These are phyloP conservation scores for Boletus sp. DNA, from an alignment of 768 basidiomycete species.

Conservation along the genomic window DNA sequence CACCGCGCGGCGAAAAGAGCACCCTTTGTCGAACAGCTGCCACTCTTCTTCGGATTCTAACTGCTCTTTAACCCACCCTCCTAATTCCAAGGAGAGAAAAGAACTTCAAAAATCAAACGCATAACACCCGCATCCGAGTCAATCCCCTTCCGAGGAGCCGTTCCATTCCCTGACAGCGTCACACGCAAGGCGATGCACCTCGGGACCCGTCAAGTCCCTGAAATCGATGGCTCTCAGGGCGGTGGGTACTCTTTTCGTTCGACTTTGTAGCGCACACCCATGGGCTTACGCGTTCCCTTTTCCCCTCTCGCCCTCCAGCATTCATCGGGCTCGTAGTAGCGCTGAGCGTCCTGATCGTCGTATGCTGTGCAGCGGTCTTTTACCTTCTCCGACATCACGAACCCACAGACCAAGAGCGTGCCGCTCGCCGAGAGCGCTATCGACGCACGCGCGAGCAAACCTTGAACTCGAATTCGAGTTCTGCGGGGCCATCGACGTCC, in stretches of 20 bases:
- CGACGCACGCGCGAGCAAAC: constrained; percentile 27
- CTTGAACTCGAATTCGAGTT: constrained; percentile 12
- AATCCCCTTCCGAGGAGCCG: not conserved
- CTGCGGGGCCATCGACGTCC: constrained; percentile 1
- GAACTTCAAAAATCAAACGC: not conserved
- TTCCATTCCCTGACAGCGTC: not conserved
- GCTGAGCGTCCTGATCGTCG: constrained; percentile 52
- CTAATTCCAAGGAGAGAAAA: not conserved
- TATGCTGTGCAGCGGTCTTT: constrained; percentile 52
- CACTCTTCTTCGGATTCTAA: not conserved
- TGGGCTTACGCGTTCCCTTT: not conserved
- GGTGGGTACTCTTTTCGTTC: constrained; percentile 35
- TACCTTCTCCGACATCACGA: constrained; percentile 54
- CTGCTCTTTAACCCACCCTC: not conserved
- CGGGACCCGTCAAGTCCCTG: constrained; percentile 37
- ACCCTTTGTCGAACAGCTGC: not conserved
- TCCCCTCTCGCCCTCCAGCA: constrained; percentile 25
- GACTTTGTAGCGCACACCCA: not conserved
- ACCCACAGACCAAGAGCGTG: constrained; percentile 40
- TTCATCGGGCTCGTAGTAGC: constrained; percentile 63
- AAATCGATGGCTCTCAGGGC: constrained; percentile 49
- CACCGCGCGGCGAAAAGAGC: not conserved
- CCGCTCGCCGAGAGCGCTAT: constrained; percentile 32
- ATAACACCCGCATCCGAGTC: not conserved
- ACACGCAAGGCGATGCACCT: constrained; percentile 1